These are phyloP conservation scores for Tympanopsis confertula DNA, from an alignment of 2,329 filamentous ascomycete species.

Conservation along the genomic window DNA sequence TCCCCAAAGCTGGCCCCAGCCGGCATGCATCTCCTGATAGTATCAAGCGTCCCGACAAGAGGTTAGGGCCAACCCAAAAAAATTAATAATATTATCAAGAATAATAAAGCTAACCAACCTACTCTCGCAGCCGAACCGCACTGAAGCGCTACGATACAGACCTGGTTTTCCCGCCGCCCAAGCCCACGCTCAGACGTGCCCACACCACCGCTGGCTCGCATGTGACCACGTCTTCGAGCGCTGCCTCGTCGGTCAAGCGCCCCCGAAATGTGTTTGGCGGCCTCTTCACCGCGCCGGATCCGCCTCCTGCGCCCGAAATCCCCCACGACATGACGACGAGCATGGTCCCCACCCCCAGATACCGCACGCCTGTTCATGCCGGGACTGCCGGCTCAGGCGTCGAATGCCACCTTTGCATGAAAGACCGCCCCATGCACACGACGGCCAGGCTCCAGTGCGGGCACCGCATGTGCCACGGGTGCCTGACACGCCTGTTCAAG, in stretches of 20 bases:
- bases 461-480: constrained; percentile 71
- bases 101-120: no score
- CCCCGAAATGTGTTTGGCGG: not conserved
- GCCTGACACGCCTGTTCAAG: constrained; percentile 63
- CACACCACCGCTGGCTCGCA: constrained; percentile 6
- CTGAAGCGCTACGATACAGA: constrained; percentile 1
- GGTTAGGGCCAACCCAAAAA: no score
- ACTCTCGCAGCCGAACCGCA: not conserved
- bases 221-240: constrained; percentile 6
- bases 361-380: constrained; percentile 7
- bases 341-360: constrained; percentile 4
- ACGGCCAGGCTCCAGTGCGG: constrained; percentile 65
- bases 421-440: constrained; percentile 51
- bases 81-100: no score
- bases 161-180: constrained; percentile 4
- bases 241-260: not conserved
- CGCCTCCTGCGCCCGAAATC: not conserved
- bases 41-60: not conserved
- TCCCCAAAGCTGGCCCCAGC: not conserved
- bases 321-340: not conserved
- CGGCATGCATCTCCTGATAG: not conserved
- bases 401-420: constrained; percentile 63
- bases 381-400: constrained; percentile 32
- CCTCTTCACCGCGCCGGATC: not conserved
- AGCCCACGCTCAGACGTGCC: constrained; percentile 4